A percentile compares a stretch with the other conserved stretches of the same genome.
Evolutionary conservation across 2,329 filamentous ascomycete genomes (phyloP).

Genomic region (Aspergillus tamarii): DNA sequence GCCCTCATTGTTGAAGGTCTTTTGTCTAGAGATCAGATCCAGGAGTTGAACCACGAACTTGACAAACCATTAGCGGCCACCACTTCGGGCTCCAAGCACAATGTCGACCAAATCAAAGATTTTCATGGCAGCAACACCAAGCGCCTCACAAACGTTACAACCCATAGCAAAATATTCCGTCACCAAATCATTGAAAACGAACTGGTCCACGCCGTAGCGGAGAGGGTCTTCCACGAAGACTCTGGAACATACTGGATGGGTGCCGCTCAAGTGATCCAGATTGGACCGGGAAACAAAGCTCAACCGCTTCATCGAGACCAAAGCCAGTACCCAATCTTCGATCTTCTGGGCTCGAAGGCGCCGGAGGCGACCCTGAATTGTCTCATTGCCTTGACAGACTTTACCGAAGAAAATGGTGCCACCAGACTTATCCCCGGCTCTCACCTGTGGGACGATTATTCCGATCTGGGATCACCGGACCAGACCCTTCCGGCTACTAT

Average conservation of each 20-base stretch:
- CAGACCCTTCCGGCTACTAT: constrained; percentile 19
- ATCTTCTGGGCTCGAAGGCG: not conserved
- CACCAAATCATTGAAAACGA: constrained; percentile 12
- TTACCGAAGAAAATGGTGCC: constrained; percentile 11
- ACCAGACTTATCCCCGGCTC: constrained; percentile 5
- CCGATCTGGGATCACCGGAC: constrained; percentile 8
- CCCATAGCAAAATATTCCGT: constrained; percentile 7
- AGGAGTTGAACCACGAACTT: not conserved
- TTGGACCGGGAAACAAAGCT: constrained; percentile 14
- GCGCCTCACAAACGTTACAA: not conserved
- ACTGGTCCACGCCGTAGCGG: constrained; percentile 9
- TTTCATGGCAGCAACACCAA: not conserved
- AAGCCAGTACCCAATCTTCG: constrained; percentile 1
- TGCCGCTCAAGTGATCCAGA: constrained; percentile 17
- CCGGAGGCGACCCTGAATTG: constrained; percentile 20
- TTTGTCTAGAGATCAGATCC: not conserved
- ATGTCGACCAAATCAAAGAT: not conserved
- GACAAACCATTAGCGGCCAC: not conserved
- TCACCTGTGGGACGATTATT: constrained; percentile 7
- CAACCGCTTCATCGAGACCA: constrained; percentile 18
- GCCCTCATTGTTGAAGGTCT: not conserved
- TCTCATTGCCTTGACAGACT: constrained; percentile 15
- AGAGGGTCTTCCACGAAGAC: constrained; percentile 11
- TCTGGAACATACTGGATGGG: constrained; percentile 18
- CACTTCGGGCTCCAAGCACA: not conserved